These are phyloP conservation scores for Globisporangium parvum DNA, from an alignment of 352 stramenopile genomes.

Conservation along the genomic window DNA sequence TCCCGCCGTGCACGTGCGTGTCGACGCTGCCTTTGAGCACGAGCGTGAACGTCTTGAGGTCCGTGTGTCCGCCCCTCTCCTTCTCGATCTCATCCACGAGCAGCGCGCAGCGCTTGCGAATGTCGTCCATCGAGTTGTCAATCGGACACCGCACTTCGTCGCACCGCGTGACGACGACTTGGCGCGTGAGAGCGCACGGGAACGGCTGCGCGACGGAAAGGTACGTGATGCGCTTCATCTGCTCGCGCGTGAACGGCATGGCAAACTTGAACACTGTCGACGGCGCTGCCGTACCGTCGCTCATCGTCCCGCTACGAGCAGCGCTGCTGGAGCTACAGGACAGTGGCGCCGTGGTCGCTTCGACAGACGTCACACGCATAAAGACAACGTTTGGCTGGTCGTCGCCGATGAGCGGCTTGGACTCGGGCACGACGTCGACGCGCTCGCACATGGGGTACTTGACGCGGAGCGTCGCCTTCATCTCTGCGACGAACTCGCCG, in stretches of 20 bases:
- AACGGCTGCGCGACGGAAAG: constrained; percentile 38
- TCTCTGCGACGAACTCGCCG: constrained; percentile 56
- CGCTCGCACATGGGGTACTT: constrained; percentile 53
- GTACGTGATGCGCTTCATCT: constrained; percentile 64
- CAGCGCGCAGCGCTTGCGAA: constrained; percentile 50
- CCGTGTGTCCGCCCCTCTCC: constrained; percentile 30
- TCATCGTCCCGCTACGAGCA: not conserved
- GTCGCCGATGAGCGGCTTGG: constrained; percentile 33
- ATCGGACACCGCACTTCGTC: constrained; percentile 60
- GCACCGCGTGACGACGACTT: constrained; percentile 26
- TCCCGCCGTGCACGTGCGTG: constrained; percentile 68
- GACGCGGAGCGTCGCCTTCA: constrained; percentile 44
- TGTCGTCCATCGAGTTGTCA: constrained; percentile 74
- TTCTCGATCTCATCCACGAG: constrained; percentile 55
- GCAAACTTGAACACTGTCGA: constrained; percentile 35
- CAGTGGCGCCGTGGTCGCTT: constrained; percentile 8
- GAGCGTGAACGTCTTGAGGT: constrained; percentile 71
- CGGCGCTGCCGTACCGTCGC: not conserved
- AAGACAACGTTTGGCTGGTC: constrained; percentile 56
- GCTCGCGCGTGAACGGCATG: constrained; percentile 56
- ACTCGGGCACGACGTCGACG: constrained; percentile 50
- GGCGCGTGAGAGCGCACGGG: constrained; percentile 42
- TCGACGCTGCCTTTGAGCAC: constrained; percentile 80
- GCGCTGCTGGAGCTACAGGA: not conserved
- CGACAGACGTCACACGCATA: constrained; percentile 32